Evolutionary conservation across 768 basidiomycete genomes (phyloP).

Genomic region (Trametes sanguinea): DNA sequence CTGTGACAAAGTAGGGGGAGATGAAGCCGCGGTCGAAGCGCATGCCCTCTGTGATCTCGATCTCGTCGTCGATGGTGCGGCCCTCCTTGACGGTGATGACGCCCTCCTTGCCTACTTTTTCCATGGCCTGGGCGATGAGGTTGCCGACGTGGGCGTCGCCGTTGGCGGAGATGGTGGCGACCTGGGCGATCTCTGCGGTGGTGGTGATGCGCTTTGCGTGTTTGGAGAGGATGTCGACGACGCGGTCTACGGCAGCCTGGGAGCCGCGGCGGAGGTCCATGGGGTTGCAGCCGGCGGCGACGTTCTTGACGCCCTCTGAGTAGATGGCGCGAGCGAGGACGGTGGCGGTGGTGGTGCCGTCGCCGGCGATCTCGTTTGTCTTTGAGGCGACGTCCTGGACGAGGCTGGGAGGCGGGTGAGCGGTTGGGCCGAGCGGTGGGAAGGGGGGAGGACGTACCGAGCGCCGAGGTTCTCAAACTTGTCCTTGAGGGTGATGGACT

Average conservation of each 20-base stretch:
- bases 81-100: conserved; percentile 99
- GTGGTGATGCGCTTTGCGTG: conserved; percentile 96
- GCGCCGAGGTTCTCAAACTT: conserved; percentile 99
- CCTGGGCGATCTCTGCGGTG: conserved; percentile 96
- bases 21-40: conserved; percentile 99
- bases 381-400: conserved; percentile 95
- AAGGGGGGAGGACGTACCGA: conserved; percentile 57
- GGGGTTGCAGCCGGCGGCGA: conserved; percentile 98
- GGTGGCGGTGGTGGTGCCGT: conserved; percentile 97
- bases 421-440: neutral
- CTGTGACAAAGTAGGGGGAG: conserved; percentile 97
- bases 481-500: conserved; percentile 91
- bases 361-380: conserved; percentile 96
- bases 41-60: conserved; percentile 99
- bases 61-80: conserved; percentile 96
- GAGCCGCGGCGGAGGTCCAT: conserved; percentile 99
- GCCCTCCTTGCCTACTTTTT: conserved; percentile 99
- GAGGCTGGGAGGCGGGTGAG: conserved; percentile 51
- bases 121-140: conserved; percentile 98
- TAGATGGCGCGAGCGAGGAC: conserved; percentile 97
- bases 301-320: conserved; percentile 98
- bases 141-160: conserved; percentile 88
- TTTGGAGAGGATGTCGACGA: conserved; percentile 85
- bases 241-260: conserved; percentile 92
- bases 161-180: conserved; percentile 90